phyloP scores from a whole-genome alignment of 495 filamentous ascomycete species.

The Cudoniella acicularis region DNA sequence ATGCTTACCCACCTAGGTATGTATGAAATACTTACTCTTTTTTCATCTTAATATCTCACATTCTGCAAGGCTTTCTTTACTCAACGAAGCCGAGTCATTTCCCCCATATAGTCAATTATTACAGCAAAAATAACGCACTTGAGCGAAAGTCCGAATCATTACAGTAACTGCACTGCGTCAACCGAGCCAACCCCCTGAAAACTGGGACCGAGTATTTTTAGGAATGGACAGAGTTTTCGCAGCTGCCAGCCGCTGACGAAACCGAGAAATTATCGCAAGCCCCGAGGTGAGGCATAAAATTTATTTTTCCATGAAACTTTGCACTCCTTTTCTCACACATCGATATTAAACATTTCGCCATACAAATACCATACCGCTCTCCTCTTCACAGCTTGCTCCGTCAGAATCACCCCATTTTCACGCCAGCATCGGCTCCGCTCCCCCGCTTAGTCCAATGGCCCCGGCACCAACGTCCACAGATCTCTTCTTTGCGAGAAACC shows the following conservation, averaged over 20 bases:
- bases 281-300: not conserved
- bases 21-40: too few relatives aligned
- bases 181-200: not conserved
- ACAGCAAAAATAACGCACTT: too few relatives aligned
- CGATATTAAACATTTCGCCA: not conserved
- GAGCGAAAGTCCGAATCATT: too few relatives aligned
- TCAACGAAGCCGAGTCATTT: too few relatives aligned
- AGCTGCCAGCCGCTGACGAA: not conserved
- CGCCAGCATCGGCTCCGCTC: not conserved
- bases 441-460: slow-evolving; percentile 12
- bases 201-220: too few relatives aligned
- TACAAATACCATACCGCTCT: not conserved
- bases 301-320: not conserved
- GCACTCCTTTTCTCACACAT: not conserved
- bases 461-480: slow-evolving; percentile 18
- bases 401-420: not conserved
- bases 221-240: not conserved
- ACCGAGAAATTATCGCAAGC: not conserved
- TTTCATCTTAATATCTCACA: too few relatives aligned
- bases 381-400: not conserved
- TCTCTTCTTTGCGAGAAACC: slow-evolving; percentile 22
- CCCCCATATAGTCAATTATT: too few relatives aligned
- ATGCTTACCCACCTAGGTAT: too few relatives aligned
- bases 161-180: not conserved
- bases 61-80: too few relatives aligned